These are phyloP conservation scores for Cystobasidium ongulense DNA, from an alignment of 768 basidiomycete species.

Conservation along the genomic window DNA sequence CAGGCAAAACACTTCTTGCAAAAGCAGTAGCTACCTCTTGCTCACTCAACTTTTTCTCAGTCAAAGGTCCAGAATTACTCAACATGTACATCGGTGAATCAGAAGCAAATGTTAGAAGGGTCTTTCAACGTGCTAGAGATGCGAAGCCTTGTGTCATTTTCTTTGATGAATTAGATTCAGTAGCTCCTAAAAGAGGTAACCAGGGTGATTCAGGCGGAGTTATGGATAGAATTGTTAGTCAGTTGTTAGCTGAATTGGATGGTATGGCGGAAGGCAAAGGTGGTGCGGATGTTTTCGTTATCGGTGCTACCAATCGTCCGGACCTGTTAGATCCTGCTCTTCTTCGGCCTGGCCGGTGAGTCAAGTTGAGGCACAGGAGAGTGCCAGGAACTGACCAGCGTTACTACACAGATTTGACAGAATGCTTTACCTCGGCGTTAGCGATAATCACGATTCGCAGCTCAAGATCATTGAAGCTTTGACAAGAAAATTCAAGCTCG, in stretches of 20 bases:
- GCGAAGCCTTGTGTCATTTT: constrained; percentile 79
- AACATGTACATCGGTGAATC: constrained; percentile 97
- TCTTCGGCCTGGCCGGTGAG: constrained; percentile 69
- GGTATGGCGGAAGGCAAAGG: constrained; percentile 59
- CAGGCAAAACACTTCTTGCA: constrained; percentile 94
- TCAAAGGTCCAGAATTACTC: constrained; percentile 91
- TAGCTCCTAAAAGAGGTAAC: constrained; percentile 74
- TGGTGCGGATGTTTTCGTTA: constrained; percentile 62
- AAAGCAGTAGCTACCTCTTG: constrained; percentile 88
- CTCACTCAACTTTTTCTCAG: constrained; percentile 73
- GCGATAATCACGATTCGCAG: constrained; percentile 75
- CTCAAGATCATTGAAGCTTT: constrained; percentile 76
- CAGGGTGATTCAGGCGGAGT: constrained; percentile 88
- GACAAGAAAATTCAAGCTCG: constrained; percentile 81
- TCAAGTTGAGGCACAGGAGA: neutral
- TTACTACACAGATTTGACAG: constrained; percentile 71
- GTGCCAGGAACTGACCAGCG: neutral
- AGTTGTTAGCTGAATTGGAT: constrained; percentile 85
- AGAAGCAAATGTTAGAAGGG: constrained; percentile 78
- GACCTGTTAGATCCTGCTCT: constrained; percentile 91
- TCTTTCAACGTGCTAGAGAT: constrained; percentile 65
- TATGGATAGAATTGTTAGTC: constrained; percentile 90
- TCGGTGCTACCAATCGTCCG: constrained; percentile 90
- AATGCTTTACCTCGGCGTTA: constrained; percentile 90
- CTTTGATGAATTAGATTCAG: constrained; percentile 88